phyloP scores from a whole-genome alignment of 129 eudicot species.

The Flaveria trinervia region DNA sequence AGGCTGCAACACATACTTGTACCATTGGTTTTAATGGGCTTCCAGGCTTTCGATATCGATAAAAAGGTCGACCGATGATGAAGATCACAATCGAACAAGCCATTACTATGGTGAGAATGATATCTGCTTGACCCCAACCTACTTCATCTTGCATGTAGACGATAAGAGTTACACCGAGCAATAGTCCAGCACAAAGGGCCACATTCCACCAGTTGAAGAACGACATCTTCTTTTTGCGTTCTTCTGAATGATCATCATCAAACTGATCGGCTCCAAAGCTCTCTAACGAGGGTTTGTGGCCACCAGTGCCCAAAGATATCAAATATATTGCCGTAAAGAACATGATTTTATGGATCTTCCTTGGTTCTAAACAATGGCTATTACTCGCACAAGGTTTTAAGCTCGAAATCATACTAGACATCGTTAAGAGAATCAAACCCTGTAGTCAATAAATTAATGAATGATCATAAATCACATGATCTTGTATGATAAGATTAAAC shows the following conservation, averaged over 20 bases:
- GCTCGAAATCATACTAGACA: constrained; percentile 60
- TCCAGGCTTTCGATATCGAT: constrained; percentile 58
- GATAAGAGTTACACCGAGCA: constrained; percentile 72
- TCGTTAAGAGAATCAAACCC: constrained; percentile 70
- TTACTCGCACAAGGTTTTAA: constrained; percentile 61
- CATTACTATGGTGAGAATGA: constrained; percentile 54
- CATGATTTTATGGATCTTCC: constrained; percentile 54
- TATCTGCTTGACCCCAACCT: constrained; percentile 71
- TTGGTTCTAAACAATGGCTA: constrained; percentile 47
- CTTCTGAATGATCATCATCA: constrained; percentile 70
- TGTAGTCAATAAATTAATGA: constrained; percentile 23
- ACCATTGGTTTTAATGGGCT: constrained; percentile 71
- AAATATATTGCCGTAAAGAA: constrained; percentile 68
- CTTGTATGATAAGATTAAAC: not conserved
- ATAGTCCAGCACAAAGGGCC: constrained; percentile 62
- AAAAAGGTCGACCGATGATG: constrained; percentile 61
- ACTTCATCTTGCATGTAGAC: constrained; percentile 71
- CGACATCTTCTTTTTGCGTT: constrained; percentile 69
- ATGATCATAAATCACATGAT: not conserved
- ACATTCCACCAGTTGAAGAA: constrained; percentile 86
- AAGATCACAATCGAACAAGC: constrained; percentile 53
- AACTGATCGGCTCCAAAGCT: constrained; percentile 95
- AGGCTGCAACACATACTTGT: constrained; percentile 72
- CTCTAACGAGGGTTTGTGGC: constrained; percentile 81
- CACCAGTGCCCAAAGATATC: constrained; percentile 77